A percentile compares a stretch with the other conserved stretches of the same genome.
phyloP scores from a whole-genome alignment of 2,329 filamentous ascomycete species.

The Calonectria multiphialidica region DNA sequence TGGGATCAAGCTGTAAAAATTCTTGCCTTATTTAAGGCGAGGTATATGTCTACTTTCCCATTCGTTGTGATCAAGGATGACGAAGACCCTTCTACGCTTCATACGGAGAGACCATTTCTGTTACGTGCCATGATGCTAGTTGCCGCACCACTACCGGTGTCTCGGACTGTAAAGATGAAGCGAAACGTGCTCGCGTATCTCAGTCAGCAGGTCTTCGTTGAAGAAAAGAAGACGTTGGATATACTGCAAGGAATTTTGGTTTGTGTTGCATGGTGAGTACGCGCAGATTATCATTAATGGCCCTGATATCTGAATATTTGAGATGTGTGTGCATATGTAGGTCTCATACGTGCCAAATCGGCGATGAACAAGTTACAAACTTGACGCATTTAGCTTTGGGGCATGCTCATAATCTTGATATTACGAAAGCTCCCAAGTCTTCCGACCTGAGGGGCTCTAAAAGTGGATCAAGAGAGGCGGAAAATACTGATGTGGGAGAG shows the following conservation, averaged over 20 bases:
- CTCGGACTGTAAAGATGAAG: conserved; percentile 53
- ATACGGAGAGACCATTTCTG: conserved; percentile 51
- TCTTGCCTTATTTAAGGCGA: conserved; percentile 48
- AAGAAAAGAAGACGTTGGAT: conserved; percentile 56
- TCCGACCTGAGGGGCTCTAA: conserved; percentile 19
- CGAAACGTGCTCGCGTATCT: conserved; percentile 56
- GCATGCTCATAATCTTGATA: conserved; percentile 55
- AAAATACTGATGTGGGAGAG: conserved; percentile 31
- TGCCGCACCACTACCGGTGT: conserved; percentile 45
- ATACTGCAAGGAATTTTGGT: conserved; percentile 61
- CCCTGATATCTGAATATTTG: neutral
- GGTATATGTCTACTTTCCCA: conserved; percentile 52
- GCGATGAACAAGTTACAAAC: conserved; percentile 51
- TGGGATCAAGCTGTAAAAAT: conserved; percentile 54
- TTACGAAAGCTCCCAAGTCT: conserved; percentile 40
- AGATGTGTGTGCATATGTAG: conserved; percentile 32
- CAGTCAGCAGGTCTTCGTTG: conserved; percentile 55
- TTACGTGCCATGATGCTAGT: conserved; percentile 55
- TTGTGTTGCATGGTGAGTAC: conserved; percentile 57
- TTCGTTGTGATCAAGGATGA: conserved; percentile 50
- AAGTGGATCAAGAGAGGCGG: conserved; percentile 28
- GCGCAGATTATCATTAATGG: no score
- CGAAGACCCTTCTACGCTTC: conserved; percentile 45
- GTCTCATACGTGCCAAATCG: conserved; percentile 50
- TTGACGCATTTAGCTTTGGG: conserved; percentile 56